Percentiles rank a stretch among this genome's conserved stretches.
Evolutionary conservation across 2,329 filamentous ascomycete species (phyloP).

Genomic region (Stemphylium vesicarium): DNA sequence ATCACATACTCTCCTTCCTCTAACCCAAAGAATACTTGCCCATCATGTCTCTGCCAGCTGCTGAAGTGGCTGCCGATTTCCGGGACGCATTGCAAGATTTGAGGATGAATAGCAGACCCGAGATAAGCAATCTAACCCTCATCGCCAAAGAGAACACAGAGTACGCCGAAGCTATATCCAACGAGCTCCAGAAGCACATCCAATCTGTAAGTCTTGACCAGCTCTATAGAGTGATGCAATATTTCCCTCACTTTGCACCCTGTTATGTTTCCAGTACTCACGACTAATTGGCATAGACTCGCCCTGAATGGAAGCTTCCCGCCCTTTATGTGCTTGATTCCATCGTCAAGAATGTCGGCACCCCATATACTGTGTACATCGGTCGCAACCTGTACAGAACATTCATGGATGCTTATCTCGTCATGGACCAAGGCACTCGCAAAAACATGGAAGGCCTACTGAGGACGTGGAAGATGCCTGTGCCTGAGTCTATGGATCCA

Average conservation of each 20-base stretch:
- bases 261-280: background rate
- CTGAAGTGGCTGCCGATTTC: slow-evolving; percentile 94
- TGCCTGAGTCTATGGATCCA: slow-evolving; percentile 91
- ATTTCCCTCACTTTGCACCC: background rate
- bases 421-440: slow-evolving; percentile 82
- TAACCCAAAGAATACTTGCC: slow-evolving; percentile 43
- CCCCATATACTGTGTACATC: slow-evolving; percentile 94
- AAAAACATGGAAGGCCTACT: slow-evolving; percentile 97
- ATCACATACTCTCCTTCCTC: slow-evolving; percentile 19
- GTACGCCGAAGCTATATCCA: slow-evolving; percentile 90
- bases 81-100: slow-evolving; percentile 91
- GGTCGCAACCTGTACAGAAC: slow-evolving; percentile 89
- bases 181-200: slow-evolving; percentile 90
- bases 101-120: slow-evolving; percentile 86
- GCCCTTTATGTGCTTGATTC: slow-evolving; percentile 98
- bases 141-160: slow-evolving; percentile 98
- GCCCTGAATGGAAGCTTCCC: slow-evolving; percentile 87
- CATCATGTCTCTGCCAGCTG: slow-evolving; percentile 72
- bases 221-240: background rate
- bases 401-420: slow-evolving; percentile 94
- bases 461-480: slow-evolving; percentile 96
- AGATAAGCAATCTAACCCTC: slow-evolving; percentile 96
- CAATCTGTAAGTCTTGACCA: slow-evolving; percentile 74
- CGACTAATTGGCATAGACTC: slow-evolving; percentile 66
- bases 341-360: slow-evolving; percentile 97